Evolutionary conservation across 1,284 basidiomycete species (phyloP).

Genomic region (Melampsora medusae): DNA sequence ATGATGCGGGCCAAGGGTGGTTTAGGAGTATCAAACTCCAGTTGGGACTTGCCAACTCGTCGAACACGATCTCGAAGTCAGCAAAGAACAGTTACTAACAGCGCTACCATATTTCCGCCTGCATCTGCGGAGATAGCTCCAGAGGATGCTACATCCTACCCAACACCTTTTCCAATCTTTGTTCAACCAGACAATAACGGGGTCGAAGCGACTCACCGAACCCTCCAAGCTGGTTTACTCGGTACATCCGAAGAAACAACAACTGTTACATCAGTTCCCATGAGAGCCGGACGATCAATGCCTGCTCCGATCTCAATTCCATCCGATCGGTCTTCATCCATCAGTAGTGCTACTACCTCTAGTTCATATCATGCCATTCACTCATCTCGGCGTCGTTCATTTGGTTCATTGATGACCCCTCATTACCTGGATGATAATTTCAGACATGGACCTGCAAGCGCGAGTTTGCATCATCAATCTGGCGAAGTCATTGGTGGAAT

Average conservation of each 20-base stretch:
- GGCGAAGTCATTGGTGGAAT: conserved; percentile 47
- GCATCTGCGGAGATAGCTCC: conserved; percentile 14
- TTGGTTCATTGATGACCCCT: conserved; percentile 42
- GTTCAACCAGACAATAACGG: not conserved
- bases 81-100: conserved; percentile 22
- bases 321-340: not conserved
- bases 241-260: not conserved
- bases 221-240: conserved; percentile 6
- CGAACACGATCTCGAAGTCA: conserved; percentile 26
- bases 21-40: conserved; percentile 16
- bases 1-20: conserved; percentile 41
- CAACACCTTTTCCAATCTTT: not conserved
- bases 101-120: conserved; percentile 34
- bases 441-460: not conserved
- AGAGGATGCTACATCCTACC: not conserved
- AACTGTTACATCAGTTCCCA: not conserved
- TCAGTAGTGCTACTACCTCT: not conserved
- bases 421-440: conserved; percentile 8
- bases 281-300: conserved; percentile 11
- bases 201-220: not conserved
- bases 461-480: conserved; percentile 21
- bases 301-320: conserved; percentile 3
- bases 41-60: not conserved
- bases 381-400: conserved; percentile 11
- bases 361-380: conserved; percentile 13